These are phyloP conservation scores for Biscutella auriculata DNA, from an alignment of 441 rosid genomes.

Conservation along the genomic window DNA sequence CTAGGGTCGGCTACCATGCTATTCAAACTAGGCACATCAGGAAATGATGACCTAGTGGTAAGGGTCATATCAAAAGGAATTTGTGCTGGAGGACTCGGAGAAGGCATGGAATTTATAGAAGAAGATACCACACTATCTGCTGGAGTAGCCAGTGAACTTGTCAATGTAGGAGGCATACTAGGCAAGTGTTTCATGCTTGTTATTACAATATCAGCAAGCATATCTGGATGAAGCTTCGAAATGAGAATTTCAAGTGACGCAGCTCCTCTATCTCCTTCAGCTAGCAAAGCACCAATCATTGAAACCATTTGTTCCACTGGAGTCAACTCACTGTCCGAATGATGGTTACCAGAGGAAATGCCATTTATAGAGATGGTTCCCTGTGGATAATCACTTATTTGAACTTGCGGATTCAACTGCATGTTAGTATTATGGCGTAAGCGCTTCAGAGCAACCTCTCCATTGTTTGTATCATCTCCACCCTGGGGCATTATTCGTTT, in stretches of 20 bases:
- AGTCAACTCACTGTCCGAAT: slow-evolving; percentile 56
- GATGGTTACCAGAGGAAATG: slow-evolving; percentile 31
- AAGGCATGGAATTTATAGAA: slow-evolving; percentile 29
- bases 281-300: slow-evolving; percentile 98
- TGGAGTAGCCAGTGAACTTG: slow-evolving; percentile 41
- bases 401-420: slow-evolving; percentile 29
- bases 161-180: slow-evolving; percentile 48
- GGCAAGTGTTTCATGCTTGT: slow-evolving; percentile 97
- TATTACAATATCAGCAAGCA: slow-evolving; percentile 96
- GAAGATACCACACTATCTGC: slow-evolving; percentile 34
- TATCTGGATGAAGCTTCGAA: slow-evolving; percentile 90
- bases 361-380: slow-evolving; percentile 56
- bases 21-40: slow-evolving; percentile 42
- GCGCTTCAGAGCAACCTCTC: slow-evolving; percentile 62
- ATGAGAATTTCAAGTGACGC: slow-evolving; percentile 92
- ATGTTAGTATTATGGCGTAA: slow-evolving; percentile 36
- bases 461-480: slow-evolving; percentile 49
- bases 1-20: slow-evolving; percentile 50
- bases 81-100: slow-evolving; percentile 38
- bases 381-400: slow-evolving; percentile 40
- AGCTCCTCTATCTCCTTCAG: slow-evolving; percentile 99
- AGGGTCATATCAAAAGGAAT: slow-evolving; percentile 29
- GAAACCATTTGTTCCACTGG: slow-evolving; percentile 98
- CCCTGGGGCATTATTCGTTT: slow-evolving; percentile 66
- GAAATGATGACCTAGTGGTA: background rate